phyloP scores from a whole-genome alignment of 768 basidiomycete species.

The Suillus clintonianus region DNA sequence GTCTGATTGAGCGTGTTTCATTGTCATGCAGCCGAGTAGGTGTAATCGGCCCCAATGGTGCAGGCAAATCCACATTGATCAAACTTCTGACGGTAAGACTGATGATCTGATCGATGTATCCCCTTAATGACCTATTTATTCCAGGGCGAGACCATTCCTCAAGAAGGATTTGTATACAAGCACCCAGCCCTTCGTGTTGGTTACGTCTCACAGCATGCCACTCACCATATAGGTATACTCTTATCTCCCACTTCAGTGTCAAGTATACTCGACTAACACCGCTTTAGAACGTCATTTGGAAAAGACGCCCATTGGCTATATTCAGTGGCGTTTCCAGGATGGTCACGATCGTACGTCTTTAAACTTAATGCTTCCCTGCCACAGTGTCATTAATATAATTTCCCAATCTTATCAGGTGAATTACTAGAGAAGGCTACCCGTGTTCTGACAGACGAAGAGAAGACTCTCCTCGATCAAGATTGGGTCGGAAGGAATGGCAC shows the following conservation, averaged over 20 bases:
- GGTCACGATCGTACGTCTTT: conserved; percentile 84
- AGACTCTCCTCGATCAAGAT: conserved; percentile 73
- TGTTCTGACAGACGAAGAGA: conserved; percentile 86
- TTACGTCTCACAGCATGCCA: conserved; percentile 97
- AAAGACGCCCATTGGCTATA: conserved; percentile 95
- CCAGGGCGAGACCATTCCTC: conserved; percentile 89
- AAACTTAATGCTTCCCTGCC: conserved; percentile 12
- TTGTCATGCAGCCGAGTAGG: conserved; percentile 73
- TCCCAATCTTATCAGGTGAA: conserved; percentile 57
- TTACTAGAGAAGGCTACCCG: conserved; percentile 90
- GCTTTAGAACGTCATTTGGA: conserved; percentile 83
- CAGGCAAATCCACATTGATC: conserved; percentile 94
- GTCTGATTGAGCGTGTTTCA: conserved; percentile 20
- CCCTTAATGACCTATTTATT: conserved; percentile 12
- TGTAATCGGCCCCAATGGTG: conserved; percentile 90
- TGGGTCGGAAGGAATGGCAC: conserved; percentile 92
- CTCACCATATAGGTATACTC: conserved; percentile 82
- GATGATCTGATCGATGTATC: conserved; percentile 5
- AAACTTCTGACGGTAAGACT: conserved; percentile 81
- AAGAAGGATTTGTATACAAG: conserved; percentile 90
- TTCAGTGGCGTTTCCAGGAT: conserved; percentile 99
- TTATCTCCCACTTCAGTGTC: conserved; percentile 20
- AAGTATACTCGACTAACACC: conserved; percentile 17
- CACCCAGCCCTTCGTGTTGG: conserved; percentile 93
- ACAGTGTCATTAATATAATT: conserved; percentile 9